Evolutionary conservation across 2,329 filamentous ascomycete species (phyloP), one percentile per base, ranked within the genome.

Genomic region (Colletotrichum sp.): DNA sequence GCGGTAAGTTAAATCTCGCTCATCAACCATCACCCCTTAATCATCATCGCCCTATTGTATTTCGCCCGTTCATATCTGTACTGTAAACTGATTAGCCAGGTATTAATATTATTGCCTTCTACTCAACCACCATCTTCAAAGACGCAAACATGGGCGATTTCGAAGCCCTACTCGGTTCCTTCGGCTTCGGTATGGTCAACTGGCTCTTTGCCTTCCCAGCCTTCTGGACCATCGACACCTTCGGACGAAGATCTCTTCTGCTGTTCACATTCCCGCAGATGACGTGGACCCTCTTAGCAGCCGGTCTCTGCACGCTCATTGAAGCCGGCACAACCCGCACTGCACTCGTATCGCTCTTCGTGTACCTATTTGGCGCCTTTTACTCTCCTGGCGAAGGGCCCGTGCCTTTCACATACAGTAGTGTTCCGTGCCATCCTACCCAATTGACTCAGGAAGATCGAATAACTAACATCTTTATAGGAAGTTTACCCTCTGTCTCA

Each of bases 71-170:
- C 3, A 18, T 12, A 16, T 34, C 4, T 24, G 13, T 36, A 24
- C 14, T 14, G 18, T 26, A 13, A 12, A 16, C 8, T 28, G n/a
- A 63, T 32, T 43, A 6, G 7, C 32, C 24, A 74, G 90, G 84
- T 67, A 89, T 94, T 82, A 94, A 95, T 81, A 94, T 95, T 72
- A 93, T 95, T 71, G 92, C 93, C 1, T 95, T 95, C 82, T 95
- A 96, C 83, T 93, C 91, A 1, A 92, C 91, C 0, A 92, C 91
- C 7, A 86, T 92, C 18, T 92, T 92, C 79, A 79, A 82, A 36
- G 82, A 92, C 1, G 89, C 92, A 3, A 92, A 92, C 6, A 90
- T 91, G 43, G 83, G 75, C 56, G 82, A 87, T 2, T 89, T 89
- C 62, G 84, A 89, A 38, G 91, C 94, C 9, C 84, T 88, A 48